Evolutionary conservation across 2,329 filamentous ascomycete genomes (phyloP), one percentile per base, ranked within the genome.

Genomic region (Arthrobotrys sinensis): DNA sequence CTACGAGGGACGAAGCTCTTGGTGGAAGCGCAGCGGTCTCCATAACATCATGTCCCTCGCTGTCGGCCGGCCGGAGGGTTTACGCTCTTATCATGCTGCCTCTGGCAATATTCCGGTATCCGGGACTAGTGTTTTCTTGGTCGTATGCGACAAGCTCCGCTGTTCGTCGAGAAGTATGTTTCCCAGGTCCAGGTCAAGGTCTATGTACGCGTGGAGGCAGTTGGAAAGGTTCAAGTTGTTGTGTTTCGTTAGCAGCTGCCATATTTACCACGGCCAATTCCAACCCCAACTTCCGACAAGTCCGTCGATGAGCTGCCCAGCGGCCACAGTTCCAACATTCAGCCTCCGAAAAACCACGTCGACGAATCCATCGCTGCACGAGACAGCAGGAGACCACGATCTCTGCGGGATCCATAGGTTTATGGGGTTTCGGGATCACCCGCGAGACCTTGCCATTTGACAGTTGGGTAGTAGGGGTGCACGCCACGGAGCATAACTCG

Each of bases 1-100:
- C 73, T 70, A 66, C 38, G 62, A 78, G 75, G 68, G 75, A 78
- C 57, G 75, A 78, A 46, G 75, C 75, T 78, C 75, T 72, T 72
- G 75, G 75, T 67, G 67, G 75, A 67, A 71, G 66, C 63, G 75
- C 62, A 52, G 67, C 52, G 75, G 75, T 50, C 67, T 78, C 75
- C 75, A 78, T 78, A 72, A 68, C 60, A 78, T 78, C 45, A 65
- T 63, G 73, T 60, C 63, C 73, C 52, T 75, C 67, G 21, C 48
- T 63, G 36, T 46, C 32, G 24, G 50, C 62, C n/a, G 53, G 55
- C 19, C 36, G 46, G 62, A 43, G 48, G 43, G 40, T 43, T 75
- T 78, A 78, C 11, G 62, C 45, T 52, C 67, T 64, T 78, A 78
- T 78, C 75, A 78, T 78, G 75, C 75, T 78, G 67, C 52, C 32